phyloP scores from a whole-genome alignment of 2,329 filamentous ascomycete species.

The Trichoderma sp. region DNA sequence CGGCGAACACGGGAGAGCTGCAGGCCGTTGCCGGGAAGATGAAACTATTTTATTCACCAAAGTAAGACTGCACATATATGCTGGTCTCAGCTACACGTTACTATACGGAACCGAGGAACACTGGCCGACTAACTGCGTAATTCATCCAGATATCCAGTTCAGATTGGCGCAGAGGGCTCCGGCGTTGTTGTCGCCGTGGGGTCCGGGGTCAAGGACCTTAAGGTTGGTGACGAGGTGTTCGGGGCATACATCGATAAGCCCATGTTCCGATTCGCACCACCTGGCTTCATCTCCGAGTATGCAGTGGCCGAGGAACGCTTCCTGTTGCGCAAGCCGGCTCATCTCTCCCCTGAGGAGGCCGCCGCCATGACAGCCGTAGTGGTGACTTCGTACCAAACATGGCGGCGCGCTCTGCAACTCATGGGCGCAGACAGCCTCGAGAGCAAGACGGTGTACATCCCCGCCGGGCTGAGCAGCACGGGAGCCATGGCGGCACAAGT shows the following conservation, averaged over 20 bases:
- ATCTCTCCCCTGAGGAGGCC: conserved; percentile 36
- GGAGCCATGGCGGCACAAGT: conserved; percentile 48
- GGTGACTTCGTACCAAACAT: conserved; percentile 44
- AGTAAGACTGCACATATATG: background rate
- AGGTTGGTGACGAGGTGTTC: conserved; percentile 40
- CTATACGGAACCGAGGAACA: background rate
- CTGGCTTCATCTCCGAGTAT: conserved; percentile 43
- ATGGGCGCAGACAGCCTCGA: conserved; percentile 39
- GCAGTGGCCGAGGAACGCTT: conserved; percentile 35
- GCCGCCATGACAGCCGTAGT: conserved; percentile 37
- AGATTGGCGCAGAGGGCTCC: conserved; percentile 32
- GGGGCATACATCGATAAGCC: conserved; percentile 39
- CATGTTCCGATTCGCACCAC: conserved; percentile 26
- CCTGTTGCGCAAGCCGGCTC: conserved; percentile 34
- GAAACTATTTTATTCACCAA: background rate
- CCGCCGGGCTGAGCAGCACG: conserved; percentile 48
- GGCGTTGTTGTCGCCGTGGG: conserved; percentile 36
- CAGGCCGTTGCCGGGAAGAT: conserved; percentile 21
- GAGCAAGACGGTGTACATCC: conserved; percentile 51
- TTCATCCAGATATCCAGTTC: conserved; percentile 24
- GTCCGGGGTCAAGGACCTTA: conserved; percentile 27
- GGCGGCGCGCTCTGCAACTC: conserved; percentile 39
- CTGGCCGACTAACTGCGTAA: conserved; percentile 11
- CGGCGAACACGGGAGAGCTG: conserved; percentile 37
- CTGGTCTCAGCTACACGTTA: background rate